Conservation (phyloP, 2,329 filamentous ascomycete species). For the Colletotrichum plurivorum region DNA sequence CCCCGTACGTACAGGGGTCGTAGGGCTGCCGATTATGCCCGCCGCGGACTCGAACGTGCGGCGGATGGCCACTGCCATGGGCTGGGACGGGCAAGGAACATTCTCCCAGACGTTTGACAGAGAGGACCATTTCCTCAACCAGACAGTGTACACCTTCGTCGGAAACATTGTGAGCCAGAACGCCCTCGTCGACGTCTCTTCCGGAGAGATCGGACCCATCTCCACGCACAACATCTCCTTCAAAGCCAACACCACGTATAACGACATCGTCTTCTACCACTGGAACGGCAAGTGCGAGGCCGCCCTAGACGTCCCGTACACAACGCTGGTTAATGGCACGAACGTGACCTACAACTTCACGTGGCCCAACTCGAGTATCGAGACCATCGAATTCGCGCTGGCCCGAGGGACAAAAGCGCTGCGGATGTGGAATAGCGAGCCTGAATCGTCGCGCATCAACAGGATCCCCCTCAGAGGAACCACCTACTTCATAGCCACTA, state of each 20-base stretch:
- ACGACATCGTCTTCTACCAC: slow-evolving; percentile 1
- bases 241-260: slow-evolving; percentile 21
- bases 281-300: slow-evolving; percentile 31
- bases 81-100: slow-evolving; percentile 11
- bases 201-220: slow-evolving; percentile 15
- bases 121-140: slow-evolving; percentile 15
- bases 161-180: slow-evolving; percentile 24
- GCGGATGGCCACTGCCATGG: slow-evolving; percentile 17
- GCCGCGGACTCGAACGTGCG: not conserved
- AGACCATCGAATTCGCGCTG: not conserved
- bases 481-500: slow-evolving; percentile 19
- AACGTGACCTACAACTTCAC: slow-evolving; percentile 15
- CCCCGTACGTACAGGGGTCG: not conserved
- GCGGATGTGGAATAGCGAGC: slow-evolving; percentile 14
- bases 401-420: not conserved
- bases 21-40: slow-evolving; percentile 8
- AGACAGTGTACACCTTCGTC: slow-evolving; percentile 20
- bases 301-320: not conserved
- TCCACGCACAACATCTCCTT: slow-evolving; percentile 26
- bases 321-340: not conserved
- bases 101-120: slow-evolving; percentile 6
- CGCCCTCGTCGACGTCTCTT: slow-evolving; percentile 24
- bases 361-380: slow-evolving; percentile 13
- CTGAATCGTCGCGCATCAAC: slow-evolving; percentile 8
- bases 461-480: slow-evolving; percentile 11